Evolutionary conservation across 306 rosid genomes (phyloP).

Genomic region (Cicer judaicum): DNA sequence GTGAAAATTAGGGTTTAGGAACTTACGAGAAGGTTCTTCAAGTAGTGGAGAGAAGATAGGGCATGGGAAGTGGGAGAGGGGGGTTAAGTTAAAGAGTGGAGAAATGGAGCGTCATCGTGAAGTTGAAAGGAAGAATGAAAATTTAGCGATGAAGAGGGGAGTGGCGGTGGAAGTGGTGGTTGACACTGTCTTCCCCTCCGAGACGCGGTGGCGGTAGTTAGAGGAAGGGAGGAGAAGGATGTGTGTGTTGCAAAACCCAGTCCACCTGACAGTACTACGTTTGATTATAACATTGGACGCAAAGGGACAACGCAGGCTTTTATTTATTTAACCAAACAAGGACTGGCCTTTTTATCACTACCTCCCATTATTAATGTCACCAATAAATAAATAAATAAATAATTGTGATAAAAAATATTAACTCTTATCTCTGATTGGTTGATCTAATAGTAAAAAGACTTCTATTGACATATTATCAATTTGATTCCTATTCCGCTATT

Average conservation of each 20-base stretch:
- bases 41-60: conserved; percentile 27
- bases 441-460: too few relatives aligned
- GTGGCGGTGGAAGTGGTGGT: conserved; percentile 18
- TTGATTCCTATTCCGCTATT: too few relatives aligned
- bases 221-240: not conserved
- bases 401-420: too few relatives aligned
- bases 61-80: not conserved
- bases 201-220: conserved; percentile 22
- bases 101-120: not conserved
- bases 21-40: conserved; percentile 43
- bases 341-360: not conserved
- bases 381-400: not conserved
- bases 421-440: too few relatives aligned
- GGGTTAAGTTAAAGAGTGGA: not conserved
- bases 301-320: conserved; percentile 31
- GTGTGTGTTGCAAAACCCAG: conserved; percentile 27
- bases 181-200: conserved; percentile 29
- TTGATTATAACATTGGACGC: conserved; percentile 46
- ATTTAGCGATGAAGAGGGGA: not conserved
- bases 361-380: not conserved
- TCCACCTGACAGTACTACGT: conserved; percentile 46
- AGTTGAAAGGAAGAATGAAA: not conserved
- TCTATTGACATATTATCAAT: too few relatives aligned
- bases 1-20: conserved; percentile 46
- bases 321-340: conserved; percentile 29